A percentile compares a stretch with the other conserved stretches of the same genome.
Conservation (phyloP, 345 rosid species). For the Luvunga scandens region DNA sequence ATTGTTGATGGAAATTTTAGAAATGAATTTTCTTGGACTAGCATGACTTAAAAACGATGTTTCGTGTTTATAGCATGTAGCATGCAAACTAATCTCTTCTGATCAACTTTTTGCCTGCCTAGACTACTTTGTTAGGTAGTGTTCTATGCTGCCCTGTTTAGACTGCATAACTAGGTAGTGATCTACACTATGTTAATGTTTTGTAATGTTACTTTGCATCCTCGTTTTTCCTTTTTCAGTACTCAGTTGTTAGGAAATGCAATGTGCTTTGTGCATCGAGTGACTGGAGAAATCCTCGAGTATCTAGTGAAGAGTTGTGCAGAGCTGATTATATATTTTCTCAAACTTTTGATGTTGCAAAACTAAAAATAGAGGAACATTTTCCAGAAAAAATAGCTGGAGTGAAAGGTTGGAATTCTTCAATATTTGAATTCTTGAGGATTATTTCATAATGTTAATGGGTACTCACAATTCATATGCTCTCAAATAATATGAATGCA, state of each 20-base stretch:
- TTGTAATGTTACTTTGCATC: not conserved
- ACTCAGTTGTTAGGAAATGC: slow-evolving; percentile 44
- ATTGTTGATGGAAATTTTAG: not conserved
- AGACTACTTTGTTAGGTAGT: no score
- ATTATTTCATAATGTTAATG: not conserved
- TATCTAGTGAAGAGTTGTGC: slow-evolving; percentile 31
- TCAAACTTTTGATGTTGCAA: slow-evolving; percentile 46
- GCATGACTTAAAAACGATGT: not conserved
- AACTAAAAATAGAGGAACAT: slow-evolving; percentile 17
- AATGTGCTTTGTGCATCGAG: slow-evolving; percentile 43
- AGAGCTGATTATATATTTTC: slow-evolving; percentile 42
- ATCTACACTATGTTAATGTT: not conserved
- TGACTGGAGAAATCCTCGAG: slow-evolving; percentile 42
- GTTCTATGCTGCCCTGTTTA: no score
- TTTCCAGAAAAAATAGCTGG: slow-evolving; percentile 42
- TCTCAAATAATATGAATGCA: slow-evolving; percentile 6
- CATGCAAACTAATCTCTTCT: not conserved
- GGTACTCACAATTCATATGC: not conserved
- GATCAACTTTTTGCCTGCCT: not conserved
- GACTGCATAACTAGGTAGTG: not conserved
- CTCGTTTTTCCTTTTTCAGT: slow-evolving; percentile 28
- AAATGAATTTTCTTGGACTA: not conserved
- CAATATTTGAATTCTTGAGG: not conserved
- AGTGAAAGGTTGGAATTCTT: slow-evolving; percentile 38
- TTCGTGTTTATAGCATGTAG: not conserved